phyloP scores from a whole-genome alignment of 768 basidiomycete genomes.

The Gymnopilus junonius region DNA sequence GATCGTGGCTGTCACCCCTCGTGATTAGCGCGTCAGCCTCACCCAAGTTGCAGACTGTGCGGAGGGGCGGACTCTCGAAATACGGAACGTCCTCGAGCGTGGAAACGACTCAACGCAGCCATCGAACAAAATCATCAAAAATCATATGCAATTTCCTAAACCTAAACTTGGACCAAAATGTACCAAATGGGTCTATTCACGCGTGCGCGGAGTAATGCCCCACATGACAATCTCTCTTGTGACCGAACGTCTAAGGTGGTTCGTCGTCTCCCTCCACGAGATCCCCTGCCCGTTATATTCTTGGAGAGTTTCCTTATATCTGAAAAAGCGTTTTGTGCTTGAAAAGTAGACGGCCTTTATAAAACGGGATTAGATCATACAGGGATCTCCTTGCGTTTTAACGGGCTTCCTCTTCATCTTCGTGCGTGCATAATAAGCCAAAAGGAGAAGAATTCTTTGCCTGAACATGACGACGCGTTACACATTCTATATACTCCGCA shows the following conservation, averaged over 20 bases:
- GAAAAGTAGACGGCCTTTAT: background rate
- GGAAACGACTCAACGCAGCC: too few relatives aligned
- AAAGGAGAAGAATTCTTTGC: background rate
- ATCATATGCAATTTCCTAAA: background rate
- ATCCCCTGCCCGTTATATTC: background rate
- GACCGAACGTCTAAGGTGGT: too few relatives aligned
- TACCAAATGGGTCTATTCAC: constrained; percentile 3
- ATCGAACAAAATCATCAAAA: too few relatives aligned
- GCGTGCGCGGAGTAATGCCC: background rate
- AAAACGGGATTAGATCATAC: background rate
- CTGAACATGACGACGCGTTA: background rate
- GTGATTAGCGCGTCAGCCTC: too few relatives aligned
- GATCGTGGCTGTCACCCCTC: too few relatives aligned
- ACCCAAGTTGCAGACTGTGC: too few relatives aligned
- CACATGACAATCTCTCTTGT: constrained; percentile 7
- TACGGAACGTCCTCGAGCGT: too few relatives aligned
- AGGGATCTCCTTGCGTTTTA: background rate
- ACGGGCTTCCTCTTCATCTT: background rate
- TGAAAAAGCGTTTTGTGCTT: background rate
- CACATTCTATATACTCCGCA: background rate
- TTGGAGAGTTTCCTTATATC: background rate
- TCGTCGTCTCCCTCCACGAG: too few relatives aligned
- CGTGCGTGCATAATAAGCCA: background rate
- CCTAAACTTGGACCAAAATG: background rate
- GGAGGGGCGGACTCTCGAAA: too few relatives aligned